Evolutionary conservation across 2,329 filamentous ascomycete species (phyloP), one percentile per base, ranked within the genome.

Genomic region (Akanthomyces muscarius): DNA sequence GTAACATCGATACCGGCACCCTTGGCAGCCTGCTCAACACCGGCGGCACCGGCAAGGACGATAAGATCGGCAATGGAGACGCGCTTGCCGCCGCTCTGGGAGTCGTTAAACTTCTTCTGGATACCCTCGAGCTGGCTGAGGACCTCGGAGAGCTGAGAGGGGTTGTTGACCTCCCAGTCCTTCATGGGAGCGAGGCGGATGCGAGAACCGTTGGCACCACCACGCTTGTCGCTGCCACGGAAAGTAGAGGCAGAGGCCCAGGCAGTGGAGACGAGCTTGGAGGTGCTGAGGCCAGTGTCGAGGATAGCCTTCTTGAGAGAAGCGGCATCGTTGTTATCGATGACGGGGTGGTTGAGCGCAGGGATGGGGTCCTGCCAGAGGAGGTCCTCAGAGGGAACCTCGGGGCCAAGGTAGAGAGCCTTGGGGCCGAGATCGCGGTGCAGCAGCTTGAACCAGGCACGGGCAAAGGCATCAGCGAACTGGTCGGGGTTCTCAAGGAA

Each of bases 391-490:
- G 81, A 78, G 54, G 90, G 89, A 21, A 91, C 80, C 75, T 93
- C 90, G 1, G 90, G 89, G 36, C 90, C 90, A 53, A 92, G 71
- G 80, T 89, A 92, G 72, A 88, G 88, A 28, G 82, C 73, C 61
- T 84, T 80, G 50, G 90, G 90, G 18, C 90, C 90, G 77, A 93
- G 84, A 73, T 92, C 90, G 78, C 90, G 89, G 79, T 93, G 90
- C 41, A 89, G 81, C 48, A 93, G 83, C 85, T 93, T 92, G 84
- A 91, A 93, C 90, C 90, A 93, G 16, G 90, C 90, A 56, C 85
- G 84, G 25, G 83, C 80, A 71, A 92, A 93, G 10, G 83, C 86
- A 65, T 91, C 86, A 61, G 81, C 82, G 45, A 92, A 82, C 79
- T 90, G 77, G 52, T 89, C 82, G 1, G 87, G 87, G 76, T 92